Conservation (phyloP, 805 yeast genomes). For the Brettanomyces custersianus region DNA sequence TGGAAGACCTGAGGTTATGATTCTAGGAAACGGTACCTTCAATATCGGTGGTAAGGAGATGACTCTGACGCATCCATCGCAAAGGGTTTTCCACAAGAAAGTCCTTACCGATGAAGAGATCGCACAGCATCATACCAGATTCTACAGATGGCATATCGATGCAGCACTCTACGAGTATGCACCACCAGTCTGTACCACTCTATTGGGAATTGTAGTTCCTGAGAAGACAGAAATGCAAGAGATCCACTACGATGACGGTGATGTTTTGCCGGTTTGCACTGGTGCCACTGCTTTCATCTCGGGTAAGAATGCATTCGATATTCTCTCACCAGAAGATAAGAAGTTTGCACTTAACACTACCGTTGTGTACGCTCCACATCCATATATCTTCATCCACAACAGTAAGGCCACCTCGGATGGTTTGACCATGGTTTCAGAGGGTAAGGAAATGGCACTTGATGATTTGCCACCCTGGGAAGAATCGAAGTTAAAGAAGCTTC, state of each 20-base stretch:
- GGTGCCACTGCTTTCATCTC: constrained; percentile 88
- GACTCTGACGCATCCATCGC: constrained; percentile 72
- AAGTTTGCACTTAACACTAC: constrained; percentile 67
- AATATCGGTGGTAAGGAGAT: constrained; percentile 40
- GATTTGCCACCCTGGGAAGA: constrained; percentile 81
- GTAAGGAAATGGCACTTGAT: constrained; percentile 56
- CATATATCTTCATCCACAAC: constrained; percentile 75
- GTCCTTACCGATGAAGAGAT: constrained; percentile 58
- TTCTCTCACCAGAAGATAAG: constrained; percentile 61
- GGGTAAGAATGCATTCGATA: constrained; percentile 70
- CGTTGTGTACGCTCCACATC: constrained; percentile 88
- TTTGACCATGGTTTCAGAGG: constrained; percentile 75
- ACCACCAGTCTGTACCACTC: constrained; percentile 81
- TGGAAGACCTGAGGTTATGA: constrained; percentile 81
- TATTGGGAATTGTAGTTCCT: constrained; percentile 77
- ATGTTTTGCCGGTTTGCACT: constrained; percentile 55
- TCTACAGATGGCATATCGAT: constrained; percentile 92
- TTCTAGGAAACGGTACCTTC: constrained; percentile 75
- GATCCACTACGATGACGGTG: constrained; percentile 58
- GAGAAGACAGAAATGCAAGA: constrained; percentile 51
- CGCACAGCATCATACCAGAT: constrained; percentile 59
- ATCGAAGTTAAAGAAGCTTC: constrained; percentile 64
- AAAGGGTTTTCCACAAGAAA: constrained; percentile 67
- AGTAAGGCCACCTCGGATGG: constrained; percentile 83
- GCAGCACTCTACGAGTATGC: constrained; percentile 79